Evolutionary conservation across 345 rosid species (phyloP).

Genomic region (Excoecaria cochinchinensis): DNA sequence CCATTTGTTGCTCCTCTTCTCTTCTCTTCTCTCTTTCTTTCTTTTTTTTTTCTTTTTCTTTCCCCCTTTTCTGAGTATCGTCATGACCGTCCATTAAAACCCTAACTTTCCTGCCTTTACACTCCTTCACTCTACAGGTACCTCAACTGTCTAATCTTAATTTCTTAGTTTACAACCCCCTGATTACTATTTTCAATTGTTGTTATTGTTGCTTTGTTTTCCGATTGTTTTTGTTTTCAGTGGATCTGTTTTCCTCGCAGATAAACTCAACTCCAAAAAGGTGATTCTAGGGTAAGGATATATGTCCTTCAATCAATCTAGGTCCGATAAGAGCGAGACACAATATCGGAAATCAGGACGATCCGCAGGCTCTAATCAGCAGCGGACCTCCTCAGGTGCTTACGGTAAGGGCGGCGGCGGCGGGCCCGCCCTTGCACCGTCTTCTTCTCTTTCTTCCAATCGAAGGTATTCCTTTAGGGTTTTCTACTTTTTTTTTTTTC

Average conservation of each 20-base stretch:
- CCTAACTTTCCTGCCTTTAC: constrained; percentile 45
- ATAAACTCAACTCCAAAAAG: background rate
- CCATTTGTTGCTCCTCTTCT: background rate
- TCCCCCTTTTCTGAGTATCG: constrained; percentile 27
- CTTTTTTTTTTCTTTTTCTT: constrained; percentile 6
- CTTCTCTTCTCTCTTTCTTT: background rate
- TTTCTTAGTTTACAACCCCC: constrained; percentile 7
- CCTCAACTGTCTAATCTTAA: constrained; percentile 4
- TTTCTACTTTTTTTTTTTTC: background rate
- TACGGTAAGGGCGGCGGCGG: constrained; percentile 76
- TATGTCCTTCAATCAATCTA: constrained; percentile 98
- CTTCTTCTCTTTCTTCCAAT: constrained; percentile 36
- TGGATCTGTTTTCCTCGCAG: constrained; percentile 24
- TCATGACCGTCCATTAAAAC: constrained; percentile 65
- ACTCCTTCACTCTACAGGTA: constrained; percentile 33
- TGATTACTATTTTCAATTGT: background rate
- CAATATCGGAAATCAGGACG: constrained; percentile 72
- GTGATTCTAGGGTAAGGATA: constrained; percentile 42
- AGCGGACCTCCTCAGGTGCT: constrained; percentile 62
- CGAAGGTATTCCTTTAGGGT: constrained; percentile 51
- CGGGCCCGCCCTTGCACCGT: constrained; percentile 63
- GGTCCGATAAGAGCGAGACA: constrained; percentile 72
- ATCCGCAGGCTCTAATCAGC: constrained; percentile 66
- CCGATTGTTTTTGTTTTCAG: constrained; percentile 18
- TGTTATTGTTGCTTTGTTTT: background rate